Evolutionary conservation across 106 monocot genomes (phyloP), one percentile per base, ranked within the genome.

Genomic region (Allium fistulosum): DNA sequence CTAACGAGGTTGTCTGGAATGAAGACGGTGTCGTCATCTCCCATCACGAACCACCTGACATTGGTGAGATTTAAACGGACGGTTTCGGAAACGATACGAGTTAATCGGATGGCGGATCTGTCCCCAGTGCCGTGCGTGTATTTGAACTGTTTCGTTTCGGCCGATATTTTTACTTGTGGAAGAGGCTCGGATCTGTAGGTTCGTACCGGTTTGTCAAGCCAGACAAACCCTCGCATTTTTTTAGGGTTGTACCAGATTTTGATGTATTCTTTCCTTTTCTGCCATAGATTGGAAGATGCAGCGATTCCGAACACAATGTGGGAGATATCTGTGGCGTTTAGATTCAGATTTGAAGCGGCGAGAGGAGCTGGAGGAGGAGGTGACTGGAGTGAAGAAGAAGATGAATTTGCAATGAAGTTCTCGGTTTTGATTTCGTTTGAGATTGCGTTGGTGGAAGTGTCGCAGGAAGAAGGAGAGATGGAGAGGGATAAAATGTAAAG

Each of bases 1-100:
- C 52, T 48, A 48, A 75, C 73, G 63, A 86, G 76, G 69, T 82
- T 86, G 26, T 82, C 86, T 4, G 79, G 61, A 70, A 86, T 4
- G 79, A 86, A 94, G 69, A 88, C 86, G 45, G 91, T 92, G 74
- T 96, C 96, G 60, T 96, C 96, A 77, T 96, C 93, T 16, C 89
- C 81, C 89, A 94, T 89, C 17, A 94, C 89, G 77, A 82, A 79
- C 93, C 93, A 94, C 49, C 90, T 81, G 26, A 80, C 84, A 51
- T 80, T 48, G 11, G 57, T 28, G 53, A 77, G 79, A 66, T 60
- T 73, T 48, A 82, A 78, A 61, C 84, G 82, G 71, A 77, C 60
- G 14, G 94, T 85, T 65, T 94, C 97, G 46, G 97, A 84, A 62
- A 92, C 87, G 77, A 97, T 89, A 59, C 92, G 92, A 55, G 97